Base-by-base conservation (phyloP, 2,329 filamentous ascomycete genomes). In the Chaetothyriales sp. region DNA sequence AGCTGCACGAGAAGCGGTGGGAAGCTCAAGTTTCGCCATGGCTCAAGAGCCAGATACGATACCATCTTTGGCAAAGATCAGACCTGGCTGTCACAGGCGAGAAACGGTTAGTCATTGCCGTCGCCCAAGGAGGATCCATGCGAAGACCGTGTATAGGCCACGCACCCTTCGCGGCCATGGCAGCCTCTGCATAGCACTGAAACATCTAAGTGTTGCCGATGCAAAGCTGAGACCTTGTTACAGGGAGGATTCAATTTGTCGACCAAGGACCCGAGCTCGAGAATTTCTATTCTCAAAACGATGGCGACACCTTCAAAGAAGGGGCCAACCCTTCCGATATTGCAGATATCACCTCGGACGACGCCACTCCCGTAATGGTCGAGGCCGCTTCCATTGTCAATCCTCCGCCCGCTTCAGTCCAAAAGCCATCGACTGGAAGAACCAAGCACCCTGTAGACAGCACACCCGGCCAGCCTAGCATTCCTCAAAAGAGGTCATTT, bases 161-260 rank as follows among this genome's bases (percentile, higher is more conserved):
- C 10, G 10, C 33, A 2, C 15, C 5, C 10, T 15, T 15, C 33
- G 33, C 33, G 5, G 43, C 15, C 4, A 15, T 18, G 4, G 25
- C n/a, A 37, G 44, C 9, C 33, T 49, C 33, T 22, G 8, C 2
- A 5, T 28, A 9, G n/a, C n/a, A 15, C 18, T 10, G 19, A 33
- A 40, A 8, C 18, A n/a, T 18, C 29, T n/a, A 18, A 43, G 13
- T 9, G 5, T 19, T 18, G 18, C 15, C 28, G 13, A 19, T 45
- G 20, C 51, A 46, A 48, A 53, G 43, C 20, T 15, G 10, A 47
- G 13, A 19, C 15, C 18, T 19, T 5, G 13, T n/a, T 28, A 19
- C 48, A 61, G 59, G 56, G 2, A 61, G 56, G 50, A 55, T 61
- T 43, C 59, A 61, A 54, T 58, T 61, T 43, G 58, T 60, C 47